These are phyloP conservation scores for Sextonia rubra DNA, from an alignment of 164 flowering plant species.

Conservation along the genomic window DNA sequence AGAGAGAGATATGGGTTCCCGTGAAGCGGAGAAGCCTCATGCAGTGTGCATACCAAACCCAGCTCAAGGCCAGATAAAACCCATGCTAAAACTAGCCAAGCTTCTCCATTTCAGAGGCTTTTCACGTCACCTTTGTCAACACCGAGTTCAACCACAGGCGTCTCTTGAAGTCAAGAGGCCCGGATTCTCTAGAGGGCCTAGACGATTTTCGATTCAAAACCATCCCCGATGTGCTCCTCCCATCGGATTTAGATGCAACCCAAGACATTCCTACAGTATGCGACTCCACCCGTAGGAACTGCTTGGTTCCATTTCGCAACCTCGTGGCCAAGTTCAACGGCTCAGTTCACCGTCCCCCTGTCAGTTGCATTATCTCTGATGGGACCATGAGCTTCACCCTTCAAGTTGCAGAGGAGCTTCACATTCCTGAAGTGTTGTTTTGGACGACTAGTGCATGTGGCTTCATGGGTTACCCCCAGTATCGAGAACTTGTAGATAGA, in stretches of 20 bases:
- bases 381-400: conserved; percentile 28
- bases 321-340: conserved; percentile 25
- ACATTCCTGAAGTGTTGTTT: conserved; percentile 21
- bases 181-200: neutral
- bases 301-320: conserved; percentile 24
- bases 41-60: conserved; percentile 26
- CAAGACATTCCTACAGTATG: conserved; percentile 33
- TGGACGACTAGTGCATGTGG: conserved; percentile 33
- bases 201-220: conserved; percentile 28
- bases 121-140: conserved; percentile 25
- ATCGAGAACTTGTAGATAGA: conserved; percentile 17
- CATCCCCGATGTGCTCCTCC: conserved; percentile 37
- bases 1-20: neutral
- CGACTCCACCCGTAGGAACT: conserved; percentile 16
- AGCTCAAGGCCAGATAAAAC: conserved; percentile 24
- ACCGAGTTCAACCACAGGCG: conserved; percentile 17
- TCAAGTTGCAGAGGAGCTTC: conserved; percentile 23
- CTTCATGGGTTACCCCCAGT: conserved; percentile 22
- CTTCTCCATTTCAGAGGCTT: conserved; percentile 24
- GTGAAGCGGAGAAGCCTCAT: conserved; percentile 14
- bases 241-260: conserved; percentile 29
- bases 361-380: conserved; percentile 24
- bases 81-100: conserved; percentile 15
- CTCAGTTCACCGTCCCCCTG: conserved; percentile 4
- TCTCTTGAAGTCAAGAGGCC: conserved; percentile 11